Percentiles rank a stretch among this genome's conserved stretches.
Evolutionary conservation across 139 green algal species (phyloP).

Genomic region (Astrephomene gubernaculifera): DNA sequence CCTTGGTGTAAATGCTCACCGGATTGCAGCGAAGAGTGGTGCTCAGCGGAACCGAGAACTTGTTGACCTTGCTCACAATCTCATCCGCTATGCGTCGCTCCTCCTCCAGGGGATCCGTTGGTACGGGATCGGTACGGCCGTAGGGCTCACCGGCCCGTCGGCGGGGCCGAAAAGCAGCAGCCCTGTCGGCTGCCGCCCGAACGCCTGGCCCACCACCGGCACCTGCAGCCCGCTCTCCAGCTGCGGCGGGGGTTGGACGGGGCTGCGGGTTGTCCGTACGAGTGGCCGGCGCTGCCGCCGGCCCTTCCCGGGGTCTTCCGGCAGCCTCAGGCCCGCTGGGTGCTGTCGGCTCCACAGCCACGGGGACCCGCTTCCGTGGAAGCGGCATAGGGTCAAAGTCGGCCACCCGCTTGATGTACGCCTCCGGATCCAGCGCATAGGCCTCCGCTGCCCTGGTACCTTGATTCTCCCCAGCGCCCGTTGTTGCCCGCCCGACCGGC

Average conservation of each 20-base stretch:
- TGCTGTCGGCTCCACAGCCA: not conserved
- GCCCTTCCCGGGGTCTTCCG: not conserved
- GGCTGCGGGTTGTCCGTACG: no score
- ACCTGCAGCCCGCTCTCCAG: no score
- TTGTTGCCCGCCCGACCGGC: not conserved
- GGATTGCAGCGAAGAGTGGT: not conserved
- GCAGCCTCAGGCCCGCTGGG: not conserved
- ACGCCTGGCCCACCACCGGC: not conserved
- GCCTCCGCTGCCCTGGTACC: no score
- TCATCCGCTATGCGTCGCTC: constrained; percentile 6
- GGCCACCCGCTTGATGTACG: not conserved
- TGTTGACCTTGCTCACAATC: constrained; percentile 9
- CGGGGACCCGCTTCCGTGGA: not conserved
- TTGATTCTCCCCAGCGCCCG: not conserved
- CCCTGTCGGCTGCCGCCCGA: not conserved
- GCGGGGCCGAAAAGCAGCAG: not conserved
- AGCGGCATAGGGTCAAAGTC: constrained; percentile 9
- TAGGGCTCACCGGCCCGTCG: no score
- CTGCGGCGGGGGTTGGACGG: no score
- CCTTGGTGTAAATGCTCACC: not conserved
- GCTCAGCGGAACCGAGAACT: not conserved
- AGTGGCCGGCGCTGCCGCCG: no score
- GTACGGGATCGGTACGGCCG: not conserved
- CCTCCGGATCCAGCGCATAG: not conserved
- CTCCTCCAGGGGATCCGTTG: not conserved